Conservation (phyloP, 345 rosid genomes). For the Ceriops decandra region DNA sequence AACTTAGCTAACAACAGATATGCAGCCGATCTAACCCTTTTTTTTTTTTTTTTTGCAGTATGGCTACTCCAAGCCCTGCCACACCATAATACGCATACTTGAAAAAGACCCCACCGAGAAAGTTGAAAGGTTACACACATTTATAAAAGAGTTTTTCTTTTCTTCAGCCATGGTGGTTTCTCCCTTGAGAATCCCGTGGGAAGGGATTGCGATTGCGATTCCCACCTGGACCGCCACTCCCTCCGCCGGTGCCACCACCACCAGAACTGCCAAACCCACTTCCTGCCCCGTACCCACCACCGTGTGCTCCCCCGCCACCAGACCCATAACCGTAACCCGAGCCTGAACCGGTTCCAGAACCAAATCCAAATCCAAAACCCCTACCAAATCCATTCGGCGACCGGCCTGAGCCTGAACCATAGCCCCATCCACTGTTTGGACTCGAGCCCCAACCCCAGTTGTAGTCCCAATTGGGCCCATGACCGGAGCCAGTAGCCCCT, state of each 20-base stretch:
- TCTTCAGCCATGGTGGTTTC: slow-evolving; percentile 29
- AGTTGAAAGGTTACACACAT: too few species aligned
- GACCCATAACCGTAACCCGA: slow-evolving; percentile 70
- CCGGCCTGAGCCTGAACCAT: slow-evolving; percentile 72
- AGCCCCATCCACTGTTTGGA: slow-evolving; percentile 80
- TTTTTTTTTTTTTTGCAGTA: too few species aligned
- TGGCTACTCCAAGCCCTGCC: neutral
- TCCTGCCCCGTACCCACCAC: slow-evolving; percentile 73
- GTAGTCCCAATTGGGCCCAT: slow-evolving; percentile 76
- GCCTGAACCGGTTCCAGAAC: slow-evolving; percentile 54
- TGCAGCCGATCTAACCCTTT: neutral
- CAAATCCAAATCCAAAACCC: slow-evolving; percentile 73
- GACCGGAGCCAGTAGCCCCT: slow-evolving; percentile 63
- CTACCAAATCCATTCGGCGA: slow-evolving; percentile 69
- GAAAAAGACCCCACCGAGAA: neutral
- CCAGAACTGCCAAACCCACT: slow-evolving; percentile 51
- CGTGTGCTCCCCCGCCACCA: slow-evolving; percentile 72
- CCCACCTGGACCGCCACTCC: slow-evolving; percentile 23
- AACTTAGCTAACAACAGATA: too few species aligned
- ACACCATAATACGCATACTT: neutral
- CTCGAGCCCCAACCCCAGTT: slow-evolving; percentile 88
- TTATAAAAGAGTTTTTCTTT: neutral
- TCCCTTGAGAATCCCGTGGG: neutral
- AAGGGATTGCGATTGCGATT: slow-evolving; percentile 14
- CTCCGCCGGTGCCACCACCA: slow-evolving; percentile 32